A percentile compares a stretch with the other conserved stretches of the same genome.
Conservation (phyloP, 2,329 filamentous ascomycete species). For the Xylariaceae sp. region DNA sequence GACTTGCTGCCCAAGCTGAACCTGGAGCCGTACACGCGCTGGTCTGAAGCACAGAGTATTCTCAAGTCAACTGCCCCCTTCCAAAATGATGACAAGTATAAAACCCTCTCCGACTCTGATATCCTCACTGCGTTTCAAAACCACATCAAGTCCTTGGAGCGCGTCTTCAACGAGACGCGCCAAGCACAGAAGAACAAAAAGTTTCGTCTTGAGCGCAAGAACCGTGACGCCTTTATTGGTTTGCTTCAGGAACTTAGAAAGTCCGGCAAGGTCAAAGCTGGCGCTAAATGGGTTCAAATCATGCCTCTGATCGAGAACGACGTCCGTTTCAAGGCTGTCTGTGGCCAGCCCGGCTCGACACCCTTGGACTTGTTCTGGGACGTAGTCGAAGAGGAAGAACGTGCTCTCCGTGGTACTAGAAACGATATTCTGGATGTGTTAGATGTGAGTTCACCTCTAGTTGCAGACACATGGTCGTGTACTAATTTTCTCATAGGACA, state of each 20-base stretch:
- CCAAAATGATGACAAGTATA: conserved; percentile 78
- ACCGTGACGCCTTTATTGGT: conserved; percentile 73
- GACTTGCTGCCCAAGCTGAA: conserved; percentile 74
- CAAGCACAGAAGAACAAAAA: conserved; percentile 83
- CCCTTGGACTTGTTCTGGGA: conserved; percentile 96
- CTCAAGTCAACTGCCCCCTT: conserved; percentile 76
- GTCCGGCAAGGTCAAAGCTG: conserved; percentile 80
- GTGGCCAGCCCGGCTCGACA: conserved; percentile 78
- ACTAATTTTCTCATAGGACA: conserved; percentile 57
- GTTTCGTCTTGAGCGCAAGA: conserved; percentile 77
- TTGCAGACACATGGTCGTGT: not conserved
- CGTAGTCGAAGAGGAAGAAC: conserved; percentile 87
- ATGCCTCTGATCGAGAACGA: conserved; percentile 73
- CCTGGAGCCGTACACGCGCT: conserved; percentile 89
- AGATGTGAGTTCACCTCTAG: conserved; percentile 66
- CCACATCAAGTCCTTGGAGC: conserved; percentile 89
- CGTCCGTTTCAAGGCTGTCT: conserved; percentile 75
- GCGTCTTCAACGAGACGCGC: conserved; percentile 82
- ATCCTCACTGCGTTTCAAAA: conserved; percentile 90
- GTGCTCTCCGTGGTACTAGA: conserved; percentile 72
- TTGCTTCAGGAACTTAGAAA: conserved; percentile 71
- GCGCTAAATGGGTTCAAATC: conserved; percentile 84
- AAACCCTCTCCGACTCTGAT: conserved; percentile 80
- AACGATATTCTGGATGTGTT: conserved; percentile 86
- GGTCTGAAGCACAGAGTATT: conserved; percentile 82